These are phyloP conservation scores for Neurospora sp. DNA, from an alignment of 495 filamentous ascomycete species.

Conservation along the genomic window DNA sequence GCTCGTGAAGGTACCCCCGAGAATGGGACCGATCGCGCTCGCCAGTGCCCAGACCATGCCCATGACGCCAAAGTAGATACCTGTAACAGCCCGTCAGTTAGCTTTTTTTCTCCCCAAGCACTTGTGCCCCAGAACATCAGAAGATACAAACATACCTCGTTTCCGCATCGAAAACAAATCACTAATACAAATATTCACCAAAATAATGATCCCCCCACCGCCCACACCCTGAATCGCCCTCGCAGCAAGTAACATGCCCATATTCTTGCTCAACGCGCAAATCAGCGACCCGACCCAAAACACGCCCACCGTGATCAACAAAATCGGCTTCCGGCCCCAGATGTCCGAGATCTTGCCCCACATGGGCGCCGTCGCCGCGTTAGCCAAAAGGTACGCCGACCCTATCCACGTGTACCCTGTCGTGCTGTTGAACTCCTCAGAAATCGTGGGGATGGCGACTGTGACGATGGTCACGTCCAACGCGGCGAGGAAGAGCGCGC, in stretches of 20 bases:
- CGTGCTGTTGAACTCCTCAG: conserved; percentile 48
- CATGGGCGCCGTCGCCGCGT: conserved; percentile 55
- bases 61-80: conserved; percentile 42
- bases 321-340: conserved; percentile 72
- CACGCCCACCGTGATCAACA: conserved; percentile 58
- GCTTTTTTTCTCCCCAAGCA: neutral
- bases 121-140: no score
- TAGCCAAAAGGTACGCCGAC: conserved; percentile 58
- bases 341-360: conserved; percentile 87
- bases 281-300: conserved; percentile 74
- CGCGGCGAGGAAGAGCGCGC: conserved; percentile 44
- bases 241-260: conserved; percentile 67
- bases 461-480: conserved; percentile 34
- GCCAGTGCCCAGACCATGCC: conserved; percentile 45
- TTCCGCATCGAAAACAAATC: conserved; percentile 65
- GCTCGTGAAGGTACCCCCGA: conserved; percentile 55
- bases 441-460: conserved; percentile 47
- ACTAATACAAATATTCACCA: conserved; percentile 74
- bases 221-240: conserved; percentile 77
- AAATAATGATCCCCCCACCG: conserved; percentile 67
- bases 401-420: conserved; percentile 73
- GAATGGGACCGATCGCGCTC: conserved; percentile 46
- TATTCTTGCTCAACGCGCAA: conserved; percentile 53
- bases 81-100: conserved; percentile 38
- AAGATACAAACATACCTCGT: conserved; percentile 34